Percentiles rank a stretch among this genome's conserved stretches.
Conservation (phyloP, 495 filamentous ascomycete species). For the Aspergillus conjunctus region DNA sequence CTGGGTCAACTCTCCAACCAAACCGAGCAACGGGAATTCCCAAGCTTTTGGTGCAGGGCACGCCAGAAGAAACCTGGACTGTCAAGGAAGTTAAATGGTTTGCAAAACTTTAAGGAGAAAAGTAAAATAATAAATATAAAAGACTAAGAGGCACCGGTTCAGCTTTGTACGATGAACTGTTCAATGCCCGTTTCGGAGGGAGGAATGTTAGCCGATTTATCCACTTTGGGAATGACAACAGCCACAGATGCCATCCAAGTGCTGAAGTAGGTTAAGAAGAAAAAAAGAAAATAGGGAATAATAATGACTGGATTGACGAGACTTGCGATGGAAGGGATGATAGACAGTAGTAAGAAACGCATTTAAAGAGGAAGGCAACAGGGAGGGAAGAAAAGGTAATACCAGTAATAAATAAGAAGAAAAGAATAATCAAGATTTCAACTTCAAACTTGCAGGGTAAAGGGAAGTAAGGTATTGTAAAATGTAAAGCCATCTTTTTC, state of each 20-base stretch:
- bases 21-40: slow-evolving; percentile 35
- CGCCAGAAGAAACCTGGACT: slow-evolving; percentile 20
- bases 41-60: slow-evolving; percentile 27
- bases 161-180: slow-evolving; percentile 26
- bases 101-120: slow-evolving; percentile 11
- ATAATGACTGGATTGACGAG: slow-evolving; percentile 11
- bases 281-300: slow-evolving; percentile 14
- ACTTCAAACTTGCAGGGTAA: slow-evolving; percentile 13
- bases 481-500: slow-evolving; percentile 10
- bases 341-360: slow-evolving; percentile 1
- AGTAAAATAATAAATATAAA: slow-evolving; percentile 14
- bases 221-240: slow-evolving; percentile 22
- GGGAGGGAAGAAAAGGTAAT: slow-evolving; percentile 11
- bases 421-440: slow-evolving; percentile 17
- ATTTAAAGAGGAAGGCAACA: slow-evolving; percentile 6
- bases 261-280: slow-evolving; percentile 10
- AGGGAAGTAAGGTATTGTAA: slow-evolving; percentile 21
- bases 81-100: slow-evolving; percentile 21
- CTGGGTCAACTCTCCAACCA: slow-evolving; percentile 23
- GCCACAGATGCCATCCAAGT: slow-evolving; percentile 26
- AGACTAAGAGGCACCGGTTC: slow-evolving; percentile 11
- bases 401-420: slow-evolving; percentile 7
- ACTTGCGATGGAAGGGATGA: slow-evolving; percentile 5
- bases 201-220: slow-evolving; percentile 29
- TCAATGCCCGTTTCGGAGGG: slow-evolving; percentile 23